Conservation (phyloP, 306 rosid genomes). For the Trifolium dubium region DNA sequence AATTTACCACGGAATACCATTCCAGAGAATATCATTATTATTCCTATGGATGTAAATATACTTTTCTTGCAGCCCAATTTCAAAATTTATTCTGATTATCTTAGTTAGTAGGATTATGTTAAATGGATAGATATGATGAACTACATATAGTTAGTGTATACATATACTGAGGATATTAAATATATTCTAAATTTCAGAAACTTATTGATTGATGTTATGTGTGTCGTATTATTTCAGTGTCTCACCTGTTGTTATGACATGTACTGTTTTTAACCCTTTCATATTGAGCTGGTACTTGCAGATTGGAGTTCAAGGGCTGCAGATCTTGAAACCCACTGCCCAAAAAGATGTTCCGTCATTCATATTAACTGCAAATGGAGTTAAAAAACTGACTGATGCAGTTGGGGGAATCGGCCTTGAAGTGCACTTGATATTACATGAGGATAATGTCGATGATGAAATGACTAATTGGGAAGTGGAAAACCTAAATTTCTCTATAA, state of each 20-base stretch:
- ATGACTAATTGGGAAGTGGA: slow-evolving; percentile 75
- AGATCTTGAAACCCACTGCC: slow-evolving; percentile 70
- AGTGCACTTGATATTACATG: slow-evolving; percentile 56
- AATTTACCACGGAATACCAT: background rate
- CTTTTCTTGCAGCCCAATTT: no score
- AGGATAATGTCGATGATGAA: slow-evolving; percentile 59
- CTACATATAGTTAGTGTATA: background rate
- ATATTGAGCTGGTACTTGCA: slow-evolving; percentile 46
- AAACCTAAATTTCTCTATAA: slow-evolving; percentile 71
- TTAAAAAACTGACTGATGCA: slow-evolving; percentile 54
- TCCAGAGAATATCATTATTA: background rate
- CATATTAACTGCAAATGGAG: slow-evolving; percentile 51
- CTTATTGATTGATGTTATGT: slow-evolving; percentile 13
- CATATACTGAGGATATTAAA: background rate
- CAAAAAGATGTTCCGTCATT: slow-evolving; percentile 49
- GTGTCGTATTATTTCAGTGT: slow-evolving; percentile 16
- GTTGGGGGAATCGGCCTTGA: slow-evolving; percentile 71
- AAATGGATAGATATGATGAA: background rate
- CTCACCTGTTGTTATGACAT: slow-evolving; percentile 21
- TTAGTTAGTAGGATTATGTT: background rate
- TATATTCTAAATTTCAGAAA: slow-evolving; percentile 1
- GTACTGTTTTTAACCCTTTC: slow-evolving; percentile 16
- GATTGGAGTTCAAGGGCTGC: slow-evolving; percentile 82
- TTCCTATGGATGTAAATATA: background rate
- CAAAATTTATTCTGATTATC: background rate